These are phyloP conservation scores for Saccharum hybrid DNA, from an alignment of 202 grass and related monocot genomes.

Conservation along the genomic window DNA sequence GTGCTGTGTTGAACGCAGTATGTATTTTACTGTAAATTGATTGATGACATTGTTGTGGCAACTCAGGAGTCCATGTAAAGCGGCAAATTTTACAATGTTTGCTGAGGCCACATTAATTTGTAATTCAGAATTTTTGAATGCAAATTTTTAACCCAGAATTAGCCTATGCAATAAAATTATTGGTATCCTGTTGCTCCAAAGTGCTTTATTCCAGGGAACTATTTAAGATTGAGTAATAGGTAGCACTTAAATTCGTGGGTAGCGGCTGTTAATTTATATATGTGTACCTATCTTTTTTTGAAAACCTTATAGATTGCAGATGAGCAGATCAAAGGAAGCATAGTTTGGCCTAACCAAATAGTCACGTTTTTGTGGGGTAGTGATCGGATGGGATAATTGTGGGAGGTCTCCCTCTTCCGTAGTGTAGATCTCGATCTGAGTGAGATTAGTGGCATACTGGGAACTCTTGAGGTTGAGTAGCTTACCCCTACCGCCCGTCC, in stretches of 20 bases:
- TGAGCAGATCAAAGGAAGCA: not conserved
- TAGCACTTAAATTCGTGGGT: not conserved
- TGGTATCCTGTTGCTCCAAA: not conserved
- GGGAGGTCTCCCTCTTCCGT: too few relatives aligned
- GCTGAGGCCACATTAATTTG: conserved; percentile 20
- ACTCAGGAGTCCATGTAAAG: conserved; percentile 32
- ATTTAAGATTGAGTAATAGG: not conserved
- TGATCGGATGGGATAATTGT: not conserved
- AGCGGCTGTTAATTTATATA: not conserved
- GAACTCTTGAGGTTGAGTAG: too few relatives aligned
- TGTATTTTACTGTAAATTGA: conserved; percentile 7
- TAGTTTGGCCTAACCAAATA: not conserved
- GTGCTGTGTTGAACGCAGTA: not conserved
- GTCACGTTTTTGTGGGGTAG: not conserved
- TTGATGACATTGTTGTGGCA: conserved; percentile 3
- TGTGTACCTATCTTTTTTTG: not conserved
- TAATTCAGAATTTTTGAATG: conserved; percentile 4
- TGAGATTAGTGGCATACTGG: too few relatives aligned
- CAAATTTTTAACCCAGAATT: conserved; percentile 23
- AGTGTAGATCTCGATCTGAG: too few relatives aligned
- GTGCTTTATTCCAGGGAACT: not conserved
- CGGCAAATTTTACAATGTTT: not conserved
- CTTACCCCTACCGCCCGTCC: too few relatives aligned
- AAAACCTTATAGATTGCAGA: not conserved
- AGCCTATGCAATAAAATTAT: conserved; percentile 12